phyloP scores from a whole-genome alignment of 441 rosid species.

The Populus hybrid region DNA sequence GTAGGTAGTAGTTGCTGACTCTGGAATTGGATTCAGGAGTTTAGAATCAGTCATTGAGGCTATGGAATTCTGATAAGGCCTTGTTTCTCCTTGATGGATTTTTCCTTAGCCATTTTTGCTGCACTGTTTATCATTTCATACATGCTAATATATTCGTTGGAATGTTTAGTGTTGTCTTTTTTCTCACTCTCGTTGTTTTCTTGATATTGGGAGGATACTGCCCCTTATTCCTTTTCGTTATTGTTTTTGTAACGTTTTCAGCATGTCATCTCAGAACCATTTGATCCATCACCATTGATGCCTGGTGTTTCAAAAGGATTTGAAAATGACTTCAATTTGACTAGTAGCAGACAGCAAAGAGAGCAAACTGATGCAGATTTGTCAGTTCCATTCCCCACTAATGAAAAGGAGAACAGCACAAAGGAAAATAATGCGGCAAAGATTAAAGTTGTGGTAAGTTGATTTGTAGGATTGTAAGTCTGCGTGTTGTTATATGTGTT shows the following conservation, averaged over 20 bases:
- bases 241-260: slow-evolving; percentile 39
- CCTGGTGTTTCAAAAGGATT: slow-evolving; percentile 61
- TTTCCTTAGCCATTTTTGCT: background rate
- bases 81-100: slow-evolving; percentile 1
- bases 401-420: slow-evolving; percentile 62
- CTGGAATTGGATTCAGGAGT: background rate
- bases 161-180: background rate
- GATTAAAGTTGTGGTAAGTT: slow-evolving; percentile 95
- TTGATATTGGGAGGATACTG: slow-evolving; percentile 7
- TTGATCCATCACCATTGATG: slow-evolving; percentile 88
- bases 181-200: background rate
- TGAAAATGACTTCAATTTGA: slow-evolving; percentile 61
- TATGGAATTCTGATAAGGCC: background rate
- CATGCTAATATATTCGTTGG: background rate
- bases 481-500: background rate
- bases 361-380: slow-evolving; percentile 59
- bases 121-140: background rate
- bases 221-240: slow-evolving; percentile 5
- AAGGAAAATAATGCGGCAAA: slow-evolving; percentile 89
- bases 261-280: slow-evolving; percentile 91
- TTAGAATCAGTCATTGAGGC: background rate
- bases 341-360: slow-evolving; percentile 41
- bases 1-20: background rate
- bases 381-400: slow-evolving; percentile 36
- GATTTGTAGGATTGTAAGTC: slow-evolving; percentile 7